Evolutionary conservation across 2,329 filamentous ascomycete species (phyloP).

Genomic region (Aspergillus sp.): DNA sequence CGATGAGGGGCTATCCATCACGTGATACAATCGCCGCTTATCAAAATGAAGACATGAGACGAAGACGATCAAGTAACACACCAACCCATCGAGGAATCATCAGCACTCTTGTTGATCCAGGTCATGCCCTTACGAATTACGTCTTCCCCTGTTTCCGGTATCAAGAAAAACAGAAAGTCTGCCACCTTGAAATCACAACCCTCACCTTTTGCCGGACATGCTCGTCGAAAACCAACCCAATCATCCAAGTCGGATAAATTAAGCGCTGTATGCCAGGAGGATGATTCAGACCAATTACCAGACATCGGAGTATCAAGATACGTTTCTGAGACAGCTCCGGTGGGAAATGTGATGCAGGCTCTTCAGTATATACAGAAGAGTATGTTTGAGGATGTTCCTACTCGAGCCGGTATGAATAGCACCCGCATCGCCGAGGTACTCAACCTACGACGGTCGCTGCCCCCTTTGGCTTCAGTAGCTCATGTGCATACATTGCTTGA

Average conservation of each 20-base stretch:
- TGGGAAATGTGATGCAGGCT: conserved; percentile 48
- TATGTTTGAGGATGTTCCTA: conserved; percentile 55
- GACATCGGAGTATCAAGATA: conserved; percentile 49
- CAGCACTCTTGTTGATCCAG: conserved; percentile 1
- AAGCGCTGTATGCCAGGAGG: conserved; percentile 14
- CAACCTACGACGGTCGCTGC: conserved; percentile 51
- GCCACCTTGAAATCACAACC: conserved; percentile 22
- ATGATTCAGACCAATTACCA: conserved; percentile 40
- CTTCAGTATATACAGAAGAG: conserved; percentile 48
- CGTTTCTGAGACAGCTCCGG: conserved; percentile 42
- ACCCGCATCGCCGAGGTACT: conserved; percentile 56
- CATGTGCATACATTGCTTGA: conserved; percentile 56
- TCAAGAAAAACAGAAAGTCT: conserved; percentile 35
- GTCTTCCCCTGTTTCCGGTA: conserved; percentile 42
- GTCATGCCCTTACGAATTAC: conserved; percentile 46
- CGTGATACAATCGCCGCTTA: too few species aligned
- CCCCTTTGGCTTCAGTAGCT: conserved; percentile 55
- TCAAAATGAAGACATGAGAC: too few species aligned
- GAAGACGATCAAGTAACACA: too few species aligned
- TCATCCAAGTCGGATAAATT: conserved; percentile 20
- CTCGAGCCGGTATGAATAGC: conserved; percentile 57
- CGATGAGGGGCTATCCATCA: too few species aligned
- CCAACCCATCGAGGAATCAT: too few species aligned
- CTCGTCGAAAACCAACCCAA: conserved; percentile 35
- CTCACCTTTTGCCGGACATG: conserved; percentile 38